Evolutionary conservation across 2,329 filamentous ascomycete species (phyloP).

Genomic region (Aureobasidium sp.): DNA sequence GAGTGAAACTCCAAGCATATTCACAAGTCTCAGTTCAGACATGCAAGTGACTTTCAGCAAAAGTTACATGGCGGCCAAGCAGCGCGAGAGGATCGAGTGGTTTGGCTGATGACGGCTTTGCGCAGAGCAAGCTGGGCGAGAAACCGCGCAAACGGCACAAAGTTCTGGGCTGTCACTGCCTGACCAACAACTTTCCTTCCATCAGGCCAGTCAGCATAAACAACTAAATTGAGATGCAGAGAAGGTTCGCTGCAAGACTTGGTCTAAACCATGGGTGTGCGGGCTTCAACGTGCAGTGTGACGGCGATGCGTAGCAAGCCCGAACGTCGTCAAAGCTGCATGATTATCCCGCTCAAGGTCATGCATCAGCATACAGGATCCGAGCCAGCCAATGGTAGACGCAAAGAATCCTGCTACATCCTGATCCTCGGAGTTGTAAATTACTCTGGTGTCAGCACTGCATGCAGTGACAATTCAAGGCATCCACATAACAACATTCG

Average conservation of each 20-base stretch:
- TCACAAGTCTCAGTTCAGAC: not conserved
- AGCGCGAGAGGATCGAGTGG: no score
- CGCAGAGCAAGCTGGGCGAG: no score
- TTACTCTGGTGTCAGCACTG: not conserved
- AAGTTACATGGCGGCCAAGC: no score
- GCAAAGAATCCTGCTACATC: no score
- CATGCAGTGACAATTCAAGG: not conserved
- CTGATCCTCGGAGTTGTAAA: no score
- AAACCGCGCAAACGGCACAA: not conserved
- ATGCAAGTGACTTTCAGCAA: not conserved
- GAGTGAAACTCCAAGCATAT: not conserved
- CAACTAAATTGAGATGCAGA: not conserved
- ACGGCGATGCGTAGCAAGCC: not conserved
- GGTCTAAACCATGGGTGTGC: no score
- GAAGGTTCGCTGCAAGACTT: not conserved
- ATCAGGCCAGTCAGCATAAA: not conserved
- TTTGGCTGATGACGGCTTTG: not conserved
- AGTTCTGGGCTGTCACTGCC: not conserved
- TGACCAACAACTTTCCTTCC: not conserved
- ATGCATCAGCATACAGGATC: not conserved
- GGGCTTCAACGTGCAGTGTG: not conserved
- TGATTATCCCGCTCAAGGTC: not conserved
- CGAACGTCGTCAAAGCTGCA: not conserved
- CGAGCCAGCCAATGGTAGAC: no score
- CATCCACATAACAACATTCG: not conserved